Conservation (phyloP, 345 rosid species). For the Melastoma malabathricum region DNA sequence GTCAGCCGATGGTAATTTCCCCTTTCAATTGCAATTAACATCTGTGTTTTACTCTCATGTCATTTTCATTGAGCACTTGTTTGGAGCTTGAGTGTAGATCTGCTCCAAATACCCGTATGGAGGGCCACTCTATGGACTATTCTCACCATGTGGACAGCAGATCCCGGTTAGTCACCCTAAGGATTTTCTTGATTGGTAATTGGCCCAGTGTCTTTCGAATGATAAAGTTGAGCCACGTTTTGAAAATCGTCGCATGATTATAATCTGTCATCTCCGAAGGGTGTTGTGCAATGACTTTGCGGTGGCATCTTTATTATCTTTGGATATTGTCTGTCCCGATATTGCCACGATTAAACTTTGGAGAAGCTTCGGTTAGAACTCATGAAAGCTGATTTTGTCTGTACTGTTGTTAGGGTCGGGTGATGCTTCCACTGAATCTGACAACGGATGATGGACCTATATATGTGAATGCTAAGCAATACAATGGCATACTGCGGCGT, state of each 20-base stretch:
- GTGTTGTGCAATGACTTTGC: too few species aligned
- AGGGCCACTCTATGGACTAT: slow-evolving; percentile 65
- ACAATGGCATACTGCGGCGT: slow-evolving; percentile 87
- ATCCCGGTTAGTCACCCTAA: slow-evolving; percentile 22
- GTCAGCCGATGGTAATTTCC: slow-evolving; percentile 50
- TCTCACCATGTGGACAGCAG: slow-evolving; percentile 61
- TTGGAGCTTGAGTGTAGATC: slow-evolving; percentile 23
- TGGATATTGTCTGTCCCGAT: too few species aligned
- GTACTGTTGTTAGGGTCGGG: slow-evolving; percentile 38
- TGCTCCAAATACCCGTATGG: slow-evolving; percentile 44
- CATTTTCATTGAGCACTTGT: slow-evolving; percentile 8
- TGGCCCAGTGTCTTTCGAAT: not conserved
- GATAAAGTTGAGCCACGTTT: too few species aligned
- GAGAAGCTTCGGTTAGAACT: not conserved
- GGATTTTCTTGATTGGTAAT: slow-evolving; percentile 3
- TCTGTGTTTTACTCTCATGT: not conserved
- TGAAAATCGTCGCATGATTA: not conserved
- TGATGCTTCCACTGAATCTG: slow-evolving; percentile 74
- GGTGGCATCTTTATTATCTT: too few species aligned
- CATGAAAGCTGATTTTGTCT: not conserved
- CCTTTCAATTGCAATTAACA: not conserved
- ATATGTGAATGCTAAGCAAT: slow-evolving; percentile 90
- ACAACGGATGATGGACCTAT: slow-evolving; percentile 65
- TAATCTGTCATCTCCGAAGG: not conserved
- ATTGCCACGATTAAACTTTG: not conserved